Percentiles rank a stretch among this genome's conserved stretches.
phyloP scores from a whole-genome alignment of 208 protist species.

The Acanthamoeba healyi region DNA sequence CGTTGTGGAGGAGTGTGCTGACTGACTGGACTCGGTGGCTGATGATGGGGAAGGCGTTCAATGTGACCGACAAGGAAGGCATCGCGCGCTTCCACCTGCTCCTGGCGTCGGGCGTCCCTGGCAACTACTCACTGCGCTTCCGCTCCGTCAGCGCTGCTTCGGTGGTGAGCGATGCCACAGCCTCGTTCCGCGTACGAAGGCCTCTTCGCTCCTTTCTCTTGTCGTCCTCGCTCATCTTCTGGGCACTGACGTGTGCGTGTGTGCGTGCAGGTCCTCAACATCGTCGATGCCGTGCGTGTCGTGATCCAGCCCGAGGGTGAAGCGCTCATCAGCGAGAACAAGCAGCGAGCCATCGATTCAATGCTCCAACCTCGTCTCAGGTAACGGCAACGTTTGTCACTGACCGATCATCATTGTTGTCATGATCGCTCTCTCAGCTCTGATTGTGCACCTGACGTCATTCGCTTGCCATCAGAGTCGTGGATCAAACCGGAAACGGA shows the following conservation, averaged over 20 bases:
- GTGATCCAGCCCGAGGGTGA: not conserved
- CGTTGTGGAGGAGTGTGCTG: too few relatives aligned
- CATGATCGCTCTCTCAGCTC: too few relatives aligned
- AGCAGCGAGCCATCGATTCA: not conserved
- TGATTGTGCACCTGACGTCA: not conserved
- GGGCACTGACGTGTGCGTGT: not conserved
- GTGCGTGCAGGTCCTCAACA: constrained; percentile 4
- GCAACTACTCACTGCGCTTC: constrained; percentile 35
- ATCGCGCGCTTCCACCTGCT: not conserved
- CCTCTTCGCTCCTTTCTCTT: not conserved
- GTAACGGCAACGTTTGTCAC: too few relatives aligned
- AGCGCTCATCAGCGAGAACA: constrained; percentile 30
- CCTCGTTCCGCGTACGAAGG: not conserved
- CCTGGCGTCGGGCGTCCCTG: not conserved
- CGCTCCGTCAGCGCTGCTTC: not conserved
- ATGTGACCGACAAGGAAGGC: not conserved
- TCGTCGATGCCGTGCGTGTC: not conserved
- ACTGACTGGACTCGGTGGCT: not conserved
- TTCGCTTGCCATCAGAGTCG: not conserved
- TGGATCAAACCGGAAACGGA: not conserved
- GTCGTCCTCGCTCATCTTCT: not conserved
- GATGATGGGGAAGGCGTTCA: too few relatives aligned
- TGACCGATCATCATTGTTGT: too few relatives aligned
- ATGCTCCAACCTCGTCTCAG: not conserved
- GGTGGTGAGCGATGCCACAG: not conserved